Evolutionary conservation across 2,329 filamentous ascomycete species (phyloP).

Genomic region (Trichoderma brevicompactum): DNA sequence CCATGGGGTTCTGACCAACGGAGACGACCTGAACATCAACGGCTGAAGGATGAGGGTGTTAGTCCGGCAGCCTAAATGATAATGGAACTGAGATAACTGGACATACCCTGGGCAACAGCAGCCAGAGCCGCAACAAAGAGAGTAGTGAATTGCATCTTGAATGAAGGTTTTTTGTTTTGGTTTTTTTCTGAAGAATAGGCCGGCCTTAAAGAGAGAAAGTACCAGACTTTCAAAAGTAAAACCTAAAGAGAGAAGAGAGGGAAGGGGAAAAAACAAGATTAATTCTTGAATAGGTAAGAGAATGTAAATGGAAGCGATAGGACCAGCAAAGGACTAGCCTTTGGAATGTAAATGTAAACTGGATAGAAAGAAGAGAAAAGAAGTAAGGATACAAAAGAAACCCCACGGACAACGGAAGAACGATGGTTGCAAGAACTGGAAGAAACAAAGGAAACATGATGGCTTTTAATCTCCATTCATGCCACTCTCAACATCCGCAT

Average conservation of each 20-base stretch:
- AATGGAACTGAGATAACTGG: not conserved
- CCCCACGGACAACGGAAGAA: constrained; percentile 35
- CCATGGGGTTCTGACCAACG: constrained; percentile 59
- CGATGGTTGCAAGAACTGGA: constrained; percentile 35
- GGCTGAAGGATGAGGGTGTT: constrained; percentile 35
- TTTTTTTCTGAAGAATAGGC: constrained; percentile 32
- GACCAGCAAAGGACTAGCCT: constrained; percentile 42
- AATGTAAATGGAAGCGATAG: constrained; percentile 35
- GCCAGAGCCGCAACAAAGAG: constrained; percentile 53
- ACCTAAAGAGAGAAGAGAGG: constrained; percentile 35
- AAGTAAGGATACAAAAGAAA: constrained; percentile 38
- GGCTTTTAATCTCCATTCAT: constrained; percentile 33
- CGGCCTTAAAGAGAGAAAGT: constrained; percentile 32
- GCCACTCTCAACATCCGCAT: constrained; percentile 1
- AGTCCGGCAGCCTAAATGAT: not conserved
- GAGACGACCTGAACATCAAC: constrained; percentile 64
- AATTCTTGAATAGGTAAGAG: constrained; percentile 16
- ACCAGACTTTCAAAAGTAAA: constrained; percentile 31
- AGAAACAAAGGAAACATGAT: constrained; percentile 34
- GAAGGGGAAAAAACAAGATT: constrained; percentile 34
- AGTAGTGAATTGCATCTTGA: constrained; percentile 59
- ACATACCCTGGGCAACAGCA: constrained; percentile 52
- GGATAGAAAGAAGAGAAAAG: constrained; percentile 36
- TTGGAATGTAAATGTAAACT: constrained; percentile 33
- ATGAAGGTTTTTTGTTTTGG: constrained; percentile 9